phyloP scores from a whole-genome alignment of 768 basidiomycete genomes.

The Lanmaoa pseudosensibilis region DNA sequence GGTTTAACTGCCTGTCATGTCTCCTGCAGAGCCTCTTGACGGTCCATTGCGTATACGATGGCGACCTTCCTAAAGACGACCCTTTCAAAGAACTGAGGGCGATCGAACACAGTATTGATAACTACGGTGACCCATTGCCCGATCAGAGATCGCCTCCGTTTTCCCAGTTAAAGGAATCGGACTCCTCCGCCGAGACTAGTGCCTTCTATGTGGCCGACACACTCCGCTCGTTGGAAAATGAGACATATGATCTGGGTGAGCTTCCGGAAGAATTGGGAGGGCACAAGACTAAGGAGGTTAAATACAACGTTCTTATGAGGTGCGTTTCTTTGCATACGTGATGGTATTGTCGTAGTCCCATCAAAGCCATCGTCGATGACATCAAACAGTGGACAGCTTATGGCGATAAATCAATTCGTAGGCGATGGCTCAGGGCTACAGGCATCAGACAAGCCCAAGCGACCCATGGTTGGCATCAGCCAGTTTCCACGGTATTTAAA shows the following conservation, averaged over 20 bases:
- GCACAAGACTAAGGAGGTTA: background rate
- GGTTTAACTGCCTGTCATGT: no score
- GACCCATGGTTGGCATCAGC: background rate
- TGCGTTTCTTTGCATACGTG: background rate
- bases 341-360: background rate
- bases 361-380: background rate
- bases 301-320: background rate
- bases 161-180: background rate
- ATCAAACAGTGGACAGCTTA: background rate
- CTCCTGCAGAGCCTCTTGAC: background rate
- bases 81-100: background rate
- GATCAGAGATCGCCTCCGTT: background rate
- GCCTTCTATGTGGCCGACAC: background rate
- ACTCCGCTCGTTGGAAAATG: background rate
- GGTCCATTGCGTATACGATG: constrained; percentile 1
- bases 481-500: background rate
- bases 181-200: background rate
- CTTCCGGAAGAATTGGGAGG: background rate
- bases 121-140: background rate
- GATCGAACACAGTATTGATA: background rate
- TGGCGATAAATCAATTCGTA: background rate
- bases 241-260: background rate
- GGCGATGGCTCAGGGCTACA: background rate
- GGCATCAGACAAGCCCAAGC: background rate
- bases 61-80: background rate